Base-by-base conservation (phyloP, 371 early-diverging fungal genomes). In the Dinochytrium kinnereticum region DNA sequence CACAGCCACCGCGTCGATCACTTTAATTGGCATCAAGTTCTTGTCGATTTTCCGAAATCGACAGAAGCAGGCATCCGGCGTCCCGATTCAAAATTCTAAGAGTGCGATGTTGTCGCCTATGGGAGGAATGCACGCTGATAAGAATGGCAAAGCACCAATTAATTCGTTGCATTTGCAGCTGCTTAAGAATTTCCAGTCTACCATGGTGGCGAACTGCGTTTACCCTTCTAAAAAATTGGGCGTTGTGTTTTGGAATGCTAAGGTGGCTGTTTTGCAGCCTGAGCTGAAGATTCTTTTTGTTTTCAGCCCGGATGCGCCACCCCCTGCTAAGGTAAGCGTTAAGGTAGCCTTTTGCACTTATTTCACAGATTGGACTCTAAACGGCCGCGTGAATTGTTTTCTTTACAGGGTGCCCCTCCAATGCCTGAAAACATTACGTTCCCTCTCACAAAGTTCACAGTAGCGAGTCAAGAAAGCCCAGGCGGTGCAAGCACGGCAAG, bases 11-110 rank as follows among this genome's bases (percentile, higher is more conserved):
- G 70, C 59, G 3, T 37, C n/a, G 3, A 33, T 30, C 38, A 39
- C 26, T 36, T 26, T 70, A 37, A 55, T 70, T 31, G 70, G 37
- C 21, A 40, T 70, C 59, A 70, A 70, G 36, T 70, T 70, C 49
- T 59, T 37, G 10, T 31, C 49, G 31, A 70, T 70, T 33, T 70
- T 59, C 70, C 57, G 34, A 3, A 70, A 59, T 30, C 59, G 59
- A 30, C 68, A 68, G 34, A 7, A 21, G 7, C 15, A 37, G 40
- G 66, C 37, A 21, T 3, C 38, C 28, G 67, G 67, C 2, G 67
- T 39, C 44, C 44, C 44, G 19, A 30, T 2, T 13, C 15, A 49
- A 2, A 31, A 28, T 28, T 13, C 38, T 39, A 37, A 19, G 44
- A 37, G 10, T 44, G 10, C 10, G 3, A 66, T 44, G 44, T 2